phyloP scores from a whole-genome alignment of 495 filamentous ascomycete species.

The Podospora conica region DNA sequence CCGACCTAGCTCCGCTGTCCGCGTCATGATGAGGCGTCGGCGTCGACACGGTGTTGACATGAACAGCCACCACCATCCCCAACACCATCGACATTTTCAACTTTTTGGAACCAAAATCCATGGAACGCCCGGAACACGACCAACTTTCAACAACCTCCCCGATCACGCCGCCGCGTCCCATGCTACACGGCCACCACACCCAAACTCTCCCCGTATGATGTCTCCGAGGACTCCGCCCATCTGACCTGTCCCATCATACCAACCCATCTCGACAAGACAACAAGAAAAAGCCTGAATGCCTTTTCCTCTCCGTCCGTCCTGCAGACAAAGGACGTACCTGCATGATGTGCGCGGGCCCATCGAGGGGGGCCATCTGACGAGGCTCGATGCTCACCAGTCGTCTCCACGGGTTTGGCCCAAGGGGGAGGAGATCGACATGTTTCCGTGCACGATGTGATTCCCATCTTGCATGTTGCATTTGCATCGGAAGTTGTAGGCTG shows the following conservation, averaged over 20 bases:
- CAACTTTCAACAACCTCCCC: background rate
- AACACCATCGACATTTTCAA: too few relatives aligned
- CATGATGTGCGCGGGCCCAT: constrained; percentile 15
- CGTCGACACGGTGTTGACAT: background rate
- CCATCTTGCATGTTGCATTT: background rate
- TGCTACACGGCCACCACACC: background rate
- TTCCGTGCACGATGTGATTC: background rate
- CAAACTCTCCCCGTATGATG: background rate
- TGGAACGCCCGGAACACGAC: background rate
- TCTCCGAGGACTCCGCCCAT: background rate
- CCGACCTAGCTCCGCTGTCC: background rate
- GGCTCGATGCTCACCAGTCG: background rate
- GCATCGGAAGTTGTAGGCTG: too few relatives aligned
- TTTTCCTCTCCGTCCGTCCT: background rate
- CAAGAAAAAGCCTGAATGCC: too few relatives aligned
- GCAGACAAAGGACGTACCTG: constrained; percentile 12
- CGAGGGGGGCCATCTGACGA: constrained; percentile 9
- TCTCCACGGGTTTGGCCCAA: constrained; percentile 1
- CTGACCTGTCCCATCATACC: background rate
- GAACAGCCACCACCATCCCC: background rate
- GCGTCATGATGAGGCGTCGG: background rate
- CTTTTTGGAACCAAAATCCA: background rate
- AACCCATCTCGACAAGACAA: background rate
- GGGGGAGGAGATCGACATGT: background rate
- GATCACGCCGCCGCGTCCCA: background rate